Base-by-base conservation (phyloP, 2,329 filamentous ascomycete genomes). In the Metarhizium anisopliae region DNA sequence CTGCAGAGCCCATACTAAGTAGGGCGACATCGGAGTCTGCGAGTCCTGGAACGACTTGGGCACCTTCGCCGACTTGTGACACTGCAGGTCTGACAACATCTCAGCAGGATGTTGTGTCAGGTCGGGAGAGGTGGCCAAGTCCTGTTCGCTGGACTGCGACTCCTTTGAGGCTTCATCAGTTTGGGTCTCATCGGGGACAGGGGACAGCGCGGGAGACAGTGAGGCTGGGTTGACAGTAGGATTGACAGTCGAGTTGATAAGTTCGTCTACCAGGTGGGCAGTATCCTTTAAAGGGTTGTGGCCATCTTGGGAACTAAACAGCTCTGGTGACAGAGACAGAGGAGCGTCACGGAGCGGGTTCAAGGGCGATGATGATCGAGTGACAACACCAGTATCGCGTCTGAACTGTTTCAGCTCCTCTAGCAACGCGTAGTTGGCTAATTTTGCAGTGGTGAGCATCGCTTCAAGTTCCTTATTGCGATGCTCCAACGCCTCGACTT, bases 41-140 rank as follows among this genome's bases (percentile, higher is more conserved):
- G 72, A 75, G 64, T 67, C 68, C 68, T 62, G 67, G 68, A 72
- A 76, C 65, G 72, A 70, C 70, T 69, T 72, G 67, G 75, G 72
- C 72, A 75, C 77, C 74, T 81, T 81, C 79, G 77, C 83, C 87
- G 89, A 93, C 86, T 84, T 92, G 93, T 86, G 94, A 97, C 94
- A 99, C 94, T 88, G 94, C 94, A 95, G 94, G 94, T 96, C 94
- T 73, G 87, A 97, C 94, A 97, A 96, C 93, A 96, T 87, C 92
- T 83, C 94, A 82, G 94, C 94, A 97, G 94, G 92, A 96, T 95
- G 92, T 96, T 96, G 94, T 96, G 92, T 94, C 94, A 84, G 77
- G 82, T 95, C 90, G 84, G 89, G 81, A 76, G 86, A 82, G 77
- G 73, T 67, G 63, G 67, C 64, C 60, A 61, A 50, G 53, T 62